Percentiles rank a stretch among this genome's conserved stretches.
Conservation (phyloP, 2,329 filamentous ascomycete species). For the Colletotrichum sojae region DNA sequence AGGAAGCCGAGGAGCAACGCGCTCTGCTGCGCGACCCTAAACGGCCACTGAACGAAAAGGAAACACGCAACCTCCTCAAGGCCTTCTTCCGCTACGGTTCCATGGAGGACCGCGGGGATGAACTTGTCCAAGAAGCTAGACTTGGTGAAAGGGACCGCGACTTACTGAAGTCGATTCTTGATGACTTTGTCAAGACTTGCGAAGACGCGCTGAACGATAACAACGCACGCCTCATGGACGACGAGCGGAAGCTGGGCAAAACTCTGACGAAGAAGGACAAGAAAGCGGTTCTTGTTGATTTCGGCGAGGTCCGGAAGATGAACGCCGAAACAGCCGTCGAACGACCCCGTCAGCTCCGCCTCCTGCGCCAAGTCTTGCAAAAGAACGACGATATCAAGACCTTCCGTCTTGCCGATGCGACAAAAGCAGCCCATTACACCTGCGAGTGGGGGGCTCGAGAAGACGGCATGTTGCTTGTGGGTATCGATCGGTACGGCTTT, state of each 20-base stretch:
- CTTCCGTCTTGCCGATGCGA: slow-evolving; percentile 92
- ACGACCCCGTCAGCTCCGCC: slow-evolving; percentile 87
- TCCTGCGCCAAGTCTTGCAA: slow-evolving; percentile 82
- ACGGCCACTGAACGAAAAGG: slow-evolving; percentile 91
- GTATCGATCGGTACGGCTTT: slow-evolving; percentile 93
- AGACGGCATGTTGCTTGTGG: slow-evolving; percentile 96
- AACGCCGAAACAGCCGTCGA: slow-evolving; percentile 97
- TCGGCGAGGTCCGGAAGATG: slow-evolving; percentile 91
- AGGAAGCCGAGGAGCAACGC: slow-evolving; percentile 81
- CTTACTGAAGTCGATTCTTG: slow-evolving; percentile 82
- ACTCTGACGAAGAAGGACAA: slow-evolving; percentile 95
- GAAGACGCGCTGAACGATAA: slow-evolving; percentile 75
- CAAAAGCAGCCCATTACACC: slow-evolving; percentile 91
- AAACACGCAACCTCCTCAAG: slow-evolving; percentile 91
- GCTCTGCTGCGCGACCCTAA: slow-evolving; percentile 85
- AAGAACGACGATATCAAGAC: slow-evolving; percentile 78
- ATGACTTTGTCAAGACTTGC: slow-evolving; percentile 77
- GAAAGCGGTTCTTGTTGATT: slow-evolving; percentile 97
- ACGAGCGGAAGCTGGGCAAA: slow-evolving; percentile 87
- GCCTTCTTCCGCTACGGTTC: slow-evolving; percentile 93
- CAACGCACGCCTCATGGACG: slow-evolving; percentile 80
- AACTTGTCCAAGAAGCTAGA: slow-evolving; percentile 89
- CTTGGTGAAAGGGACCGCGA: slow-evolving; percentile 85
- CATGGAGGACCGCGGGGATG: slow-evolving; percentile 88
- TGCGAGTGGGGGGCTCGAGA: slow-evolving; percentile 94